Percentiles rank a stretch among this genome's conserved stretches.
phyloP scores from a whole-genome alignment of 139 green algal species.

The Marvania coccoides region DNA sequence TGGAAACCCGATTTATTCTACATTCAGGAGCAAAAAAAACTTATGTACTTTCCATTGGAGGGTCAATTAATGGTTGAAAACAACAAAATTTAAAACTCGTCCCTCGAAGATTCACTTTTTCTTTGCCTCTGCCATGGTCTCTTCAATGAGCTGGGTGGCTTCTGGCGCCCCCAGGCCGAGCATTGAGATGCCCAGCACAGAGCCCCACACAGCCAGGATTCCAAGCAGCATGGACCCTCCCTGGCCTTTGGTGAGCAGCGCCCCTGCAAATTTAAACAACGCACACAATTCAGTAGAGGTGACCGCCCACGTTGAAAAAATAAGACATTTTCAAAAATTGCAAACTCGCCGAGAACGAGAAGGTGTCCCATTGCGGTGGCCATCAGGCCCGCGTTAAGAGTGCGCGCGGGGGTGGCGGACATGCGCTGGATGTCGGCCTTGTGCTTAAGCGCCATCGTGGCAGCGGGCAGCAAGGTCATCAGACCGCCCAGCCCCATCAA shows the following conservation, averaged over 20 bases:
- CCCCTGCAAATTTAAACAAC: too few relatives aligned
- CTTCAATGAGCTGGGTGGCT: neutral
- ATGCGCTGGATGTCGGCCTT: conserved; percentile 21
- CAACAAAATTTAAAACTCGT: neutral
- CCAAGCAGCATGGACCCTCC: conserved; percentile 12
- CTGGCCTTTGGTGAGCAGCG: neutral
- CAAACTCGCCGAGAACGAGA: conserved; percentile 9
- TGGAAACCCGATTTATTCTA: too few relatives aligned
- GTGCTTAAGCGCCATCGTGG: conserved; percentile 16
- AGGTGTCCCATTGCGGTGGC: conserved; percentile 13
- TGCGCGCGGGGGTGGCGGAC: conserved; percentile 6
- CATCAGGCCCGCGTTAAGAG: conserved; percentile 23
- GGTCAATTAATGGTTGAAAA: too few relatives aligned
- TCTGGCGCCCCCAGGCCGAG: conserved; percentile 15
- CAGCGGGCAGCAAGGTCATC: conserved; percentile 11
- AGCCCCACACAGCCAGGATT: conserved; percentile 4
- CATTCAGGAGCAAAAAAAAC: too few relatives aligned
- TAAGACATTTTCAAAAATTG: neutral
- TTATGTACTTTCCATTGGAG: too few relatives aligned
- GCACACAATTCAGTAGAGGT: too few relatives aligned
- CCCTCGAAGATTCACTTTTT: neutral
- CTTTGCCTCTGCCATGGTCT: neutral
- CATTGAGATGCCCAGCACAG: conserved; percentile 11
- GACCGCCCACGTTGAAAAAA: neutral
- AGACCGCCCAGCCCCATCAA: neutral